phyloP scores from a whole-genome alignment of 2,329 filamentous ascomycete genomes.

The Nigrospora osmanthi region DNA sequence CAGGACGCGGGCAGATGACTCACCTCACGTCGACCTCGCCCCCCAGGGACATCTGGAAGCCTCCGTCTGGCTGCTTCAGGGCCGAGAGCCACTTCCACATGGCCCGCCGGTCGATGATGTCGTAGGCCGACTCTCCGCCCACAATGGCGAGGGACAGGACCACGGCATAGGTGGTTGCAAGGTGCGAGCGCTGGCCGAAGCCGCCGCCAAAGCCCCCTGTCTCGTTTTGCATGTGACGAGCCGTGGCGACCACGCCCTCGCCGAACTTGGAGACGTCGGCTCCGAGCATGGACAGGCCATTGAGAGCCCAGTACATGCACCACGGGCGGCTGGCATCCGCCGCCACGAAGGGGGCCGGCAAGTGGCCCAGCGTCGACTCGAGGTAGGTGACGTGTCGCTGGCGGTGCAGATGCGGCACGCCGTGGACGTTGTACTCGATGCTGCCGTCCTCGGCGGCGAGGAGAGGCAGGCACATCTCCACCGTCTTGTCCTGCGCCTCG shows the following conservation, averaged over 20 bases:
- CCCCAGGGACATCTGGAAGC: slow-evolving; percentile 79
- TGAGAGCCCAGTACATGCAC: slow-evolving; percentile 89
- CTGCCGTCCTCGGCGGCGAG: slow-evolving; percentile 46
- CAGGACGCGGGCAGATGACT: slow-evolving; percentile 11
- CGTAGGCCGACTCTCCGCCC: slow-evolving; percentile 65
- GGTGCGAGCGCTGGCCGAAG: slow-evolving; percentile 82
- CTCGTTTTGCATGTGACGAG: slow-evolving; percentile 73
- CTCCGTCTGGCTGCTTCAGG: slow-evolving; percentile 80
- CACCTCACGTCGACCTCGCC: slow-evolving; percentile 91
- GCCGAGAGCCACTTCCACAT: slow-evolving; percentile 89
- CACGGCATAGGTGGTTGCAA: slow-evolving; percentile 82
- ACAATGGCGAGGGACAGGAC: slow-evolving; percentile 73
- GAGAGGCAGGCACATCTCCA: slow-evolving; percentile 61
- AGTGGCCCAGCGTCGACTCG: slow-evolving; percentile 45
- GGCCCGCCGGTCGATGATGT: slow-evolving; percentile 68
- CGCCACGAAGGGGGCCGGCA: slow-evolving; percentile 63
- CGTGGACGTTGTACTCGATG: slow-evolving; percentile 56
- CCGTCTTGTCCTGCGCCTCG: slow-evolving; percentile 57
- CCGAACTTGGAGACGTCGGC: slow-evolving; percentile 64
- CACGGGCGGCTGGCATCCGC: slow-evolving; percentile 87
- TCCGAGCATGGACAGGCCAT: slow-evolving; percentile 67
- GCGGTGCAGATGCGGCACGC: slow-evolving; percentile 67
- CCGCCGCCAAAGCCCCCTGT: slow-evolving; percentile 87
- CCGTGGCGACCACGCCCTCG: slow-evolving; percentile 64
- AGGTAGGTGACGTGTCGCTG: slow-evolving; percentile 55